phyloP scores from a whole-genome alignment of 495 filamentous ascomycete genomes.

The Apodospora peruviana region DNA sequence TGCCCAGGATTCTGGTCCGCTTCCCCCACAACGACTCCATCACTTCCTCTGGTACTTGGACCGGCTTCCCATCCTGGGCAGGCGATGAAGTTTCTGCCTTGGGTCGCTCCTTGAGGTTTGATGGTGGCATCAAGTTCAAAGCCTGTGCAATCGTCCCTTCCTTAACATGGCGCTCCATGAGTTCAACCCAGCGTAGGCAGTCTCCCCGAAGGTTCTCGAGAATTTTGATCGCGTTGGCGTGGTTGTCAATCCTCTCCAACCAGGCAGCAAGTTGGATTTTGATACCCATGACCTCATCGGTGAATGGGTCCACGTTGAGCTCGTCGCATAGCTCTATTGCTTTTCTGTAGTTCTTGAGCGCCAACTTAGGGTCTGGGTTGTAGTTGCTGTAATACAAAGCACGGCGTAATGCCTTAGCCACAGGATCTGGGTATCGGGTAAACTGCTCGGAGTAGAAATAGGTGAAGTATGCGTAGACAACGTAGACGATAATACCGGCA shows the following conservation, averaged over 20 bases:
- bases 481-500: constrained; percentile 48
- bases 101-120: constrained; percentile 1
- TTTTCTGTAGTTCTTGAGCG: constrained; percentile 73
- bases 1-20: constrained; percentile 64
- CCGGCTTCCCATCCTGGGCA: constrained; percentile 14
- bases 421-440: constrained; percentile 68
- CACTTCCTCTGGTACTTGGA: constrained; percentile 5
- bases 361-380: constrained; percentile 60
- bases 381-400: constrained; percentile 83
- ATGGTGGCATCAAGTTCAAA: constrained; percentile 3
- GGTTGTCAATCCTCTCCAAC: constrained; percentile 66
- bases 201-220: constrained; percentile 61
- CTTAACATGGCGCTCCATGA: constrained; percentile 48
- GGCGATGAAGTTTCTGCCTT: constrained; percentile 1
- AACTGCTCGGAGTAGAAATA: constrained; percentile 56
- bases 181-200: constrained; percentile 56
- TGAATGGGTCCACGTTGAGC: constrained; percentile 75
- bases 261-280: constrained; percentile 74
- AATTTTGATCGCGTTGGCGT: constrained; percentile 61
- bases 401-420: constrained; percentile 74
- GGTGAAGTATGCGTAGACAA: constrained; percentile 58
- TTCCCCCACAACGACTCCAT: constrained; percentile 52
- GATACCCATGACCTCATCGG: constrained; percentile 83
- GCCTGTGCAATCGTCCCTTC: constrained; percentile 39
- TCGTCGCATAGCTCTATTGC: constrained; percentile 67